Base-by-base conservation (phyloP, 225 moss, liverwort and hornwort genomes). In the Climacium dendroides region DNA sequence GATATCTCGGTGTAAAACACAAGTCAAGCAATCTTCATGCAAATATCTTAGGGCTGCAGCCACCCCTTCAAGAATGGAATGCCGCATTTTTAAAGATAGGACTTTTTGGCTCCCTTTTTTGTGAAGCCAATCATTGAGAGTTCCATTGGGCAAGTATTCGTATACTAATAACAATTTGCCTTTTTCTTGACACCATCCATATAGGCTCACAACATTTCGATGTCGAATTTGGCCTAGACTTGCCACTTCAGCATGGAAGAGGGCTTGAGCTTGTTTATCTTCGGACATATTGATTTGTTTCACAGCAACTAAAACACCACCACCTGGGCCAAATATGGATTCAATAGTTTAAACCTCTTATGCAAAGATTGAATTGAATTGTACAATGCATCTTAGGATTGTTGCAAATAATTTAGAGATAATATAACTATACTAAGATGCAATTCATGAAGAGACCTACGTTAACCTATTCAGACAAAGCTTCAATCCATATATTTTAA, bases 311-410 rank as follows among this genome's bases (percentile, higher is more conserved):
- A n/a, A 66, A n/a, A n/a, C 66, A n/a, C 66, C 66, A 66, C n/a
- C n/a, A 66, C 20, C n/a, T 66, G 3, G 60, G n/a, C n/a, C 11
- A 66, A n/a, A 20, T 2, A n/a, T 20, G 2, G 20, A 20, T 65
- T 65, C 11, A 66, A 11, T 12, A n/a, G 20, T n/a, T 20, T 2
- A n/a, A 65, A 65, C 10, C 1, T 11, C 35, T n/a, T n/a, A 1
- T 1, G 10, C 20, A 66, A 66, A n/a, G 2, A n/a, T n/a, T n/a
- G n/a, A 6, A 0, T 63, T n/a, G n/a, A 65, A 66, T n/a, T 0
- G 6, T 22, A n/a, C n/a, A n/a, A n/a, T n/a, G 6, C 0, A 0
- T 66, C 6, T 20, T 6, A 20, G 0, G 2, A n/a, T 20, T 2
- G 10, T 14, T 39, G 39, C 4, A 69, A 39, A 14, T 8, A 37